These are phyloP conservation scores for Pyrus hybrid DNA, from an alignment of 331 rosid genomes.

Conservation along the genomic window DNA sequence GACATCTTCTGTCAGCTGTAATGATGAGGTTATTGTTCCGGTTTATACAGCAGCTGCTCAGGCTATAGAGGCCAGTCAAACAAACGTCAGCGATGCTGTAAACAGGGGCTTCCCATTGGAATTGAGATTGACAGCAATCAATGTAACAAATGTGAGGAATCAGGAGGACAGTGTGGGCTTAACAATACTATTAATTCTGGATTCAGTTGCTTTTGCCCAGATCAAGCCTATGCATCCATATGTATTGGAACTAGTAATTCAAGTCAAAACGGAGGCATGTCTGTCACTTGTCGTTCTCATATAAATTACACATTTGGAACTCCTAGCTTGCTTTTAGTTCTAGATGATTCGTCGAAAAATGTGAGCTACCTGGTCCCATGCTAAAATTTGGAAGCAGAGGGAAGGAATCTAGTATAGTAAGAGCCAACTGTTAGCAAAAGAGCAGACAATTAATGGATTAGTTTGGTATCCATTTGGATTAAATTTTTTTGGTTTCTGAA, in stretches of 20 bases:
- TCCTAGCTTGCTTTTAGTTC: background rate
- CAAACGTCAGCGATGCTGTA: fast-evolving
- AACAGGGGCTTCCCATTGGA: background rate
- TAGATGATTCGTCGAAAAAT: background rate
- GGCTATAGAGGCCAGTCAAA: fast-evolving
- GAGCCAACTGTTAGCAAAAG: no score
- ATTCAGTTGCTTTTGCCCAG: background rate
- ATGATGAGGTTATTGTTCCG: fast-evolving
- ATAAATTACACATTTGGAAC: background rate
- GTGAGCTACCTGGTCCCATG: background rate
- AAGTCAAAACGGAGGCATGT: background rate
- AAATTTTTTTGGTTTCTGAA: no score
- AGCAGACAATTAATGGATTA: no score
- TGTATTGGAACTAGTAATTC: background rate
- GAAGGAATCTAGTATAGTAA: no score
- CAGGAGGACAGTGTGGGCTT: background rate
- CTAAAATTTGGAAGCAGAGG: no score
- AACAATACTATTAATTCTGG: no score
- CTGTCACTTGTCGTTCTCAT: background rate
- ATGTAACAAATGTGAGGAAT: background rate
- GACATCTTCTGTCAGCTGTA: fast-evolving
- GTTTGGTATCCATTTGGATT: no score
- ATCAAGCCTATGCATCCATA: background rate
- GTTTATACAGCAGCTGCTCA: background rate
- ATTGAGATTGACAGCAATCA: background rate